Base-by-base conservation (phyloP, 2,329 filamentous ascomycete species). In the Diaporthe vexans region DNA sequence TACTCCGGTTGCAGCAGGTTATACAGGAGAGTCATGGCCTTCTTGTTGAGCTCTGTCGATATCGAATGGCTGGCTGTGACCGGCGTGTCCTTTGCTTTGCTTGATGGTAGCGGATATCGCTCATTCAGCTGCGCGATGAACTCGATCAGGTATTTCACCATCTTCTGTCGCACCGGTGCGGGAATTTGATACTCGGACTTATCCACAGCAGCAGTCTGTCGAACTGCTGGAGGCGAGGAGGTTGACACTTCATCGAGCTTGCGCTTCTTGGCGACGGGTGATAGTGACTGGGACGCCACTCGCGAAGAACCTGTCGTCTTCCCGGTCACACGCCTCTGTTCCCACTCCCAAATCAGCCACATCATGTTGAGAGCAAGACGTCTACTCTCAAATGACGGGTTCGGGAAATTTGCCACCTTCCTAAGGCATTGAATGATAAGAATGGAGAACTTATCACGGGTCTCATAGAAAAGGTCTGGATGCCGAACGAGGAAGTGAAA, bases 401-500 rank as follows among this genome's bases (percentile, higher is more conserved):
- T 97, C 6, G 94, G 93, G 4, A 94, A 92, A 29, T 90, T 89
- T 0, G 95, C 95, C 72, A 99, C 94, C 83, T 98, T 98, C 70
- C 94, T 90, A 48, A 99, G 87, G 5, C 95, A 96, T 1, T 92
- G 93, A 73, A 99, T 95, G 81, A 99, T 97, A 77, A 97, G 90
- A 73, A 94, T 91, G 6, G 95, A 92, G 77, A 98, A 97, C 80
- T 96, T 95, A 77, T 99, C 97, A 72, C 97, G 90, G 1, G 95
- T 95, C 77, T 98, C 96, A 78, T 97, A 99, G 85, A 99, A 99
- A 6, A 99, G 86, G 79, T 97, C 93, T 0, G 95, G 94, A 81
- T 99, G 96, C 73, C 94, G 91, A 48, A 98, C 96, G 46, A 99
- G 88, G 84, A 99, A 99, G 80, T 98, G 94, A 86, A 98, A 98